Evolutionary conservation across 2,329 filamentous ascomycete genomes (phyloP), one percentile per base, ranked within the genome.

Genomic region (Dothiorella sarmentorum): DNA sequence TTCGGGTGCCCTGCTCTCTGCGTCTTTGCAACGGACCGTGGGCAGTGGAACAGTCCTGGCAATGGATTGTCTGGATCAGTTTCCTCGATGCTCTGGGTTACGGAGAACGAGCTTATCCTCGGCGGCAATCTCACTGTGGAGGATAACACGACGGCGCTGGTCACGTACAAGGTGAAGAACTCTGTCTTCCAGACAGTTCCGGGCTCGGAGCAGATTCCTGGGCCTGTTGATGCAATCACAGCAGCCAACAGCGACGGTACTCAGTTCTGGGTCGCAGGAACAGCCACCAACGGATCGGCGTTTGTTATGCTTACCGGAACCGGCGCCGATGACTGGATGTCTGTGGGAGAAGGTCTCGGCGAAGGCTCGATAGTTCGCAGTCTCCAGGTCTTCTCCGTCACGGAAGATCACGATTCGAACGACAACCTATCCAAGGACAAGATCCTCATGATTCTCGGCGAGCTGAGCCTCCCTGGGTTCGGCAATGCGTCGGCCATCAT

Each of bases 401-500:
- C 83, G 1, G 75, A 86, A 49, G 75, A 84, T 15, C 94, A 97
- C 69, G 83, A 77, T 33, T 74, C 79, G 13, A 85, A 82, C 2
- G 74, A 82, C 35, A 77, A 91, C 6, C 75, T 99, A 15, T 80
- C 85, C 53, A 74, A 81, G 17, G 79, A 85, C 62, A 85, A 94
- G 70, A 82, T 85, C 3, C 82, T 99, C 33, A 82, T 99, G 74
- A 78, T 97, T 51, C 90, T 90, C n/a, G 94, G 94, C 37, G 84
- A 88, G 56, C 84, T 99, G 64, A 82, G 85, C 63, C 80, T 97
- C 17, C 84, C 88, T 0, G 77, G 78, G 49, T 91, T 91, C 69
- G 92, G 93, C 60, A 87, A 86, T 59, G 90, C 88, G 5, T 96
- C 93, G 13, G 91, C 90, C 7, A 93, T 87, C 7, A 78, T 97